phyloP scores from a whole-genome alignment of 352 stramenopile genomes.

The Pythium utonaiense region DNA sequence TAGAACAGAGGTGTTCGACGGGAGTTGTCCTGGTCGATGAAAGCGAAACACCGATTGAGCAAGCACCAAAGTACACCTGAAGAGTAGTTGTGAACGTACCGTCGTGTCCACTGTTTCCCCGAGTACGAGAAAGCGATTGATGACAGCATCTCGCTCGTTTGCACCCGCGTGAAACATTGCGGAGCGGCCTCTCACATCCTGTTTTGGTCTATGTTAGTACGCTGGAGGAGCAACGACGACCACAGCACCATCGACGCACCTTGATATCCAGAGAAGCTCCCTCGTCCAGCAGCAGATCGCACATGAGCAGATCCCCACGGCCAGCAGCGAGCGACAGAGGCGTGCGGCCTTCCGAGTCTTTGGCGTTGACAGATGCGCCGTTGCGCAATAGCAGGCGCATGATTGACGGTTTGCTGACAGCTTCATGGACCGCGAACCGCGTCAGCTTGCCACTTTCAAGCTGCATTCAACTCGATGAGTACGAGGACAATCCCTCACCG shows the following conservation, averaged over 20 bases:
- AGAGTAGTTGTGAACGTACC: conserved; percentile 4
- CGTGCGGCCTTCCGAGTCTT: conserved; percentile 2
- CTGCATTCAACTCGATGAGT: background rate
- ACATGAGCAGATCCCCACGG: background rate
- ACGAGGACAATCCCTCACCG: too few relatives aligned
- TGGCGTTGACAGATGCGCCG: conserved; percentile 2
- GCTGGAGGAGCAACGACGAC: too few relatives aligned
- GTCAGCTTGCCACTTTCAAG: background rate
- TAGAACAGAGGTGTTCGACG: conserved; percentile 43
- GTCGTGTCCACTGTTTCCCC: conserved; percentile 13
- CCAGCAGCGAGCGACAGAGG: conserved; percentile 10
- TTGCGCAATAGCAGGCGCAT: conserved; percentile 7
- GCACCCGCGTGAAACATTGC: conserved; percentile 44
- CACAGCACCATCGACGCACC: background rate
- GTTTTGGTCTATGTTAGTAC: too few relatives aligned
- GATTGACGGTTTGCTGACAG: background rate
- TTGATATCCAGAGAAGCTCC: conserved; percentile 2
- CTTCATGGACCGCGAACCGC: conserved; percentile 7
- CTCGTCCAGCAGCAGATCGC: conserved; percentile 6
- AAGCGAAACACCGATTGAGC: too few relatives aligned
- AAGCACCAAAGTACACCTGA: too few relatives aligned
- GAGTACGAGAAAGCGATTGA: conserved; percentile 33
- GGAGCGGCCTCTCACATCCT: conserved; percentile 42
- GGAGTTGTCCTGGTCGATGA: conserved; percentile 37
- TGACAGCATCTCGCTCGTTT: conserved; percentile 34